Evolutionary conservation across 2,329 filamentous ascomycete species (phyloP), one percentile per base, ranked within the genome.

Genomic region (Trichophyton rubrum): DNA sequence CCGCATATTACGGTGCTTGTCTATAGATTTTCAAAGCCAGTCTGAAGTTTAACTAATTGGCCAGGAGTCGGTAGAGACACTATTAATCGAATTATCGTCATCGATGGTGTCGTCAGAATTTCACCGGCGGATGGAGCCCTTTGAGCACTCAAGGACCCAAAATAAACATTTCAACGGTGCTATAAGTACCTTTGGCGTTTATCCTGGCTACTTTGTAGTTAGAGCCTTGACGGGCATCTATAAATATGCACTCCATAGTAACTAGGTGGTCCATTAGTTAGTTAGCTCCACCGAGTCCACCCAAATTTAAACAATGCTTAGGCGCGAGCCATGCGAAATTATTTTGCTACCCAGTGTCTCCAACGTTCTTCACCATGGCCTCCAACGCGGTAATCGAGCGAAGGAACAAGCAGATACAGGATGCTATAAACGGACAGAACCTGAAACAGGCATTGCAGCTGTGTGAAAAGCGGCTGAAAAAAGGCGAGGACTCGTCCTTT

Each of bases 381-480:
- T 67, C 72, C 56, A 72, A 74, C 60, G 68, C 70, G 58, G 74
- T 76, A 40, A 72, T 75, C 60, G 69, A 74, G 53, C 74, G 75
- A 61, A 74, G 77, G 62, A 77, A 78, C 64, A 76, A 77, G 62
- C 76, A 77, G 63, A 77, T 79, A 56, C 74, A 78, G 67, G 77
- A 78, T 71, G 76, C 76, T 59, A 73, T 78, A 69, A 73, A 78
- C 62, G 72, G 68, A 49, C 73, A 73, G 61, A 79, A 79, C 64
- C 69, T 77, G 66, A 79, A 79, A 65, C 77, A 78, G 65, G 78
- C 77, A 5, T 64, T 79, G 60, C 76, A 79, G 66, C 67, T 79
- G 20, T 77, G 77, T 59, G 76, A 79, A 62, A 79, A 79, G 64
- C 78, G 78, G 59, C 75, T 79, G 64, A 81, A 84, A 71, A 85